These are phyloP conservation scores for Flaveria linearis DNA, from an alignment of 129 eudicot genomes.

Conservation along the genomic window DNA sequence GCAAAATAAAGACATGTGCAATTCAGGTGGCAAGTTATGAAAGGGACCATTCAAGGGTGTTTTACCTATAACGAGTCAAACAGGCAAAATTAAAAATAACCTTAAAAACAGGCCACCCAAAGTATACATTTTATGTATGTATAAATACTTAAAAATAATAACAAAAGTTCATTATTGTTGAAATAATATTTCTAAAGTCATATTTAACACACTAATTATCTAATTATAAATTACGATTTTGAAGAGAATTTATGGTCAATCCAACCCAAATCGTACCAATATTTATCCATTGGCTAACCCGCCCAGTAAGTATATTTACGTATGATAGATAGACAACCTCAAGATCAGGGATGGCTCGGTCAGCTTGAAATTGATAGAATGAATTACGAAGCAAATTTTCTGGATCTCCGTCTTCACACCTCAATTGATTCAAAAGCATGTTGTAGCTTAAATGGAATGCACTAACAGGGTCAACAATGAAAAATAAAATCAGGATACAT, in stretches of 20 bases:
- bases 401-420: constrained; percentile 92
- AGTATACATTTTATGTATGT: background rate
- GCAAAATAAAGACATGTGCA: constrained; percentile 14
- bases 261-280: background rate
- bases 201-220: background rate
- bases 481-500: constrained; percentile 21
- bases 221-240: background rate
- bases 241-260: background rate
- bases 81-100: background rate
- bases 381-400: constrained; percentile 95
- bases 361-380: constrained; percentile 95
- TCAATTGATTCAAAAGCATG: constrained; percentile 93
- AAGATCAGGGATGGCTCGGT: constrained; percentile 90
- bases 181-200: background rate
- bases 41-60: too few relatives aligned
- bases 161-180: background rate
- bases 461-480: constrained; percentile 44
- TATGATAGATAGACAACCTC: constrained; percentile 51
- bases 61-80: background rate
- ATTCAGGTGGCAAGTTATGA: background rate
- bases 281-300: background rate
- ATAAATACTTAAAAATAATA: background rate
- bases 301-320: background rate
- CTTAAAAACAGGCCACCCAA: background rate
- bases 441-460: constrained; percentile 98